Percentiles rank a stretch among this genome's conserved stretches.
Conservation (phyloP, 768 basidiomycete species). For the Lyophyllum atratum region DNA sequence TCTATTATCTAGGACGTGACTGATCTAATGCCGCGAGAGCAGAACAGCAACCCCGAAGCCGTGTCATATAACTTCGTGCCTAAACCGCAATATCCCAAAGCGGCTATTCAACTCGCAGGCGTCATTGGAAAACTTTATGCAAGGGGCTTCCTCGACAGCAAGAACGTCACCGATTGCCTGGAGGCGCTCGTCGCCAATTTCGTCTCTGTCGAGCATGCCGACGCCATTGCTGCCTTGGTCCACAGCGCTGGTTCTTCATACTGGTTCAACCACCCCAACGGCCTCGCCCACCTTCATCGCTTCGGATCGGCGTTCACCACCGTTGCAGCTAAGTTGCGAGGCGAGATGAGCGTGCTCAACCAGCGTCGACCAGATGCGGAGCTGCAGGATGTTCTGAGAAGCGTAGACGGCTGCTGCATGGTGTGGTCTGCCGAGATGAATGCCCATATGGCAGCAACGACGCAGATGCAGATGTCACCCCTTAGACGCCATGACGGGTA, state of each 20-base stretch:
- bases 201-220: constrained; percentile 19
- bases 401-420: neutral
- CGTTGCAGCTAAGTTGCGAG: constrained; percentile 11
- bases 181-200: constrained; percentile 15
- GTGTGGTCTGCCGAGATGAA: constrained; percentile 9
- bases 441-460: neutral
- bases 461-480: neutral
- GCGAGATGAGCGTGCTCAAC: constrained; percentile 15
- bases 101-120: constrained; percentile 11
- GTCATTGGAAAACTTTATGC: constrained; percentile 14
- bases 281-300: constrained; percentile 8
- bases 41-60: constrained; percentile 15
- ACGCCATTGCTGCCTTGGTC: constrained; percentile 15
- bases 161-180: constrained; percentile 15
- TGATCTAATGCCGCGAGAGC: neutral
- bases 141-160: constrained; percentile 10
- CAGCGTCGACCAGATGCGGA: constrained; percentile 2
- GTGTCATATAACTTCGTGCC: constrained; percentile 13
- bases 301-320: constrained; percentile 2
- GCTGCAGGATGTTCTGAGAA: constrained; percentile 1
- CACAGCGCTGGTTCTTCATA: constrained; percentile 12
- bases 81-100: neutral
- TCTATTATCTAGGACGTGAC: neutral
- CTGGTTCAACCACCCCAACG: constrained; percentile 17
- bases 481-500: neutral